Conservation (phyloP, 2,329 filamentous ascomycete species). For the Fusarium secorum region DNA sequence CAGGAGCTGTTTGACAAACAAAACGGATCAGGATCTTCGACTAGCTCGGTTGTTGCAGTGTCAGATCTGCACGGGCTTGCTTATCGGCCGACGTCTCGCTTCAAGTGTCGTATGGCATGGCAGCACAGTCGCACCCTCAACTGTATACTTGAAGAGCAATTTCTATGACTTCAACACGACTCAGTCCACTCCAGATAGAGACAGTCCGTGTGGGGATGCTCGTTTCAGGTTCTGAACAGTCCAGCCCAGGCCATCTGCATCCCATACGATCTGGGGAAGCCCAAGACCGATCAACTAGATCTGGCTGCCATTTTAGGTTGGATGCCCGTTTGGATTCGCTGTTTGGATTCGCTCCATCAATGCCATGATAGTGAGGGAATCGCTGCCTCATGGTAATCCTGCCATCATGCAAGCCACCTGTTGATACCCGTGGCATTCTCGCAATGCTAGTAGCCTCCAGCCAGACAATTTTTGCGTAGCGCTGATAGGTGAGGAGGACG, state of each 20-base stretch:
- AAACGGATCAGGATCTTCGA: background rate
- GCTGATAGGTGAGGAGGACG: slow-evolving; percentile 2
- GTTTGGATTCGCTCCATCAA: slow-evolving; percentile 19
- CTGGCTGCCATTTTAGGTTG: slow-evolving; percentile 7
- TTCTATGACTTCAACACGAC: slow-evolving; percentile 5
- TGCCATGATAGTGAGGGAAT: slow-evolving; percentile 5
- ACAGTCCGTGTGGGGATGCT: slow-evolving; percentile 9
- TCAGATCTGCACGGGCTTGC: slow-evolving; percentile 1
- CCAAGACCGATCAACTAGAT: slow-evolving; percentile 28
- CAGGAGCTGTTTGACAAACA: slow-evolving; percentile 26
- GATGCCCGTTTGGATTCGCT: slow-evolving; percentile 18
- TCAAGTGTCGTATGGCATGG: slow-evolving; percentile 18
- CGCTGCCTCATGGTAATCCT: slow-evolving; percentile 24
- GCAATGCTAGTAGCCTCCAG: slow-evolving; percentile 19
- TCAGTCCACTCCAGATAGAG: background rate
- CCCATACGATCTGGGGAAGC: slow-evolving; percentile 25
- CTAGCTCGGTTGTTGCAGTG: slow-evolving; percentile 6
- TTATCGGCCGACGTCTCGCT: slow-evolving; percentile 18
- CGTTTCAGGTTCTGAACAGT: slow-evolving; percentile 12
- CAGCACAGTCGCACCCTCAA: slow-evolving; percentile 1
- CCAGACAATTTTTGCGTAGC: slow-evolving; percentile 22
- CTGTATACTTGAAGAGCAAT: slow-evolving; percentile 4
- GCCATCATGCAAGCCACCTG: slow-evolving; percentile 26
- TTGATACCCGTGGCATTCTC: slow-evolving; percentile 10
- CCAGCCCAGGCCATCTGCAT: slow-evolving; percentile 8